phyloP scores from a whole-genome alignment of 345 rosid genomes.

The Geranium brycei region DNA sequence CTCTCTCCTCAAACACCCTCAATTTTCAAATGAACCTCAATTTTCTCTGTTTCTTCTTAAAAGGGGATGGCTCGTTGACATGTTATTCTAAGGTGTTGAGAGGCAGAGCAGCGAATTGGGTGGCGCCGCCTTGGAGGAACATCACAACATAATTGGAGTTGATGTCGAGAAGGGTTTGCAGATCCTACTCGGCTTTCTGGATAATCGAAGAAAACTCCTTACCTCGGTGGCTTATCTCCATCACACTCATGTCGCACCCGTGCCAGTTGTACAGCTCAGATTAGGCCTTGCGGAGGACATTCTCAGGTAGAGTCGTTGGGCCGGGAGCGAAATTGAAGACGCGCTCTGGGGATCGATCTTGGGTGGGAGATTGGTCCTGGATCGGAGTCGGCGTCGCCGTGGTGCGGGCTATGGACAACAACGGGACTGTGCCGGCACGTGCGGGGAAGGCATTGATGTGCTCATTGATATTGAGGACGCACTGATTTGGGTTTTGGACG shows the following conservation, averaged over 20 bases:
- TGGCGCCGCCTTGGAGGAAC: constrained; percentile 95
- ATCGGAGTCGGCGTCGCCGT: constrained; percentile 19
- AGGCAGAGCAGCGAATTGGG: constrained; percentile 85
- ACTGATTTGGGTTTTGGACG: constrained; percentile 21
- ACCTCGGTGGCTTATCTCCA: constrained; percentile 98
- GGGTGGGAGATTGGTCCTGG: constrained; percentile 22
- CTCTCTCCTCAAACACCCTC: too few species aligned
- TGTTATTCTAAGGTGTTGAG: too few species aligned
- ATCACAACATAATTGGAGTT: constrained; percentile 55
- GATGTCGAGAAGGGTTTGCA: constrained; percentile 51
- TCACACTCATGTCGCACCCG: constrained; percentile 93
- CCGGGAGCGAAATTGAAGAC: constrained; percentile 90
- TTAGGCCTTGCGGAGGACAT: constrained; percentile 62
- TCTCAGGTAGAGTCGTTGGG: constrained; percentile 68
- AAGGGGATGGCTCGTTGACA: too few species aligned
- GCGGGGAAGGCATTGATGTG: constrained; percentile 14
- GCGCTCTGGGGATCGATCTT: constrained; percentile 27
- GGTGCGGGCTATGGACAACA: constrained; percentile 32
- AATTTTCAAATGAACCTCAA: too few species aligned
- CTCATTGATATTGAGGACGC: constrained; percentile 6
- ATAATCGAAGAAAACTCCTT: constrained; percentile 78
- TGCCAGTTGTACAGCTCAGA: constrained; percentile 79
- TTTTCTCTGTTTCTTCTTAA: too few species aligned
- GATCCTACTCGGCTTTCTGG: constrained; percentile 82
- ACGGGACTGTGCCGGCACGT: constrained; percentile 13